These are phyloP conservation scores for Coniochaeta hoffmannii DNA, from an alignment of 2,329 filamentous ascomycete genomes.

Conservation along the genomic window DNA sequence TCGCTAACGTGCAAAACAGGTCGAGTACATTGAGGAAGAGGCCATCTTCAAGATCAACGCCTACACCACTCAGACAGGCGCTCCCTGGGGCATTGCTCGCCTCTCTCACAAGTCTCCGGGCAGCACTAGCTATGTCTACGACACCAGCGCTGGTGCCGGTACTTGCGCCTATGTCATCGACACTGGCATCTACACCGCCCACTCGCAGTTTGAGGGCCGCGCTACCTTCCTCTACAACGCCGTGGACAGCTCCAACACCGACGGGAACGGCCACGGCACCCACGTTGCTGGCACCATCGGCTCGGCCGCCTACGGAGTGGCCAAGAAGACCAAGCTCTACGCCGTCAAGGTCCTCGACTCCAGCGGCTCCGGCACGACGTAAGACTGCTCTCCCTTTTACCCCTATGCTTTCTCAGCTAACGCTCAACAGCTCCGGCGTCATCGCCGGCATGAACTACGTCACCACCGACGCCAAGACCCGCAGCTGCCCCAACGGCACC, in stretches of 20 bases:
- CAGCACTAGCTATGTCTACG: conserved; percentile 20
- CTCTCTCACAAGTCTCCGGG: conserved; percentile 15
- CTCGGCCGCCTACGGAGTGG: conserved; percentile 32
- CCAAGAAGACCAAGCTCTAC: conserved; percentile 34
- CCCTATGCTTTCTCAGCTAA: background rate
- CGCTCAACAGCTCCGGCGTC: conserved; percentile 25
- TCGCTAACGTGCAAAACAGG: conserved; percentile 12
- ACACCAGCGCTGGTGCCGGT: conserved; percentile 19
- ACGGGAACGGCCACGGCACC: conserved; percentile 39
- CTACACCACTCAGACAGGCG: conserved; percentile 16
- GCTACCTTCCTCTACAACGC: conserved; percentile 32
- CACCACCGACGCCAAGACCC: conserved; percentile 23
- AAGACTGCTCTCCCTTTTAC: background rate
- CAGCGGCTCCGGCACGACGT: conserved; percentile 26
- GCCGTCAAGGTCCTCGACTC: conserved; percentile 38
- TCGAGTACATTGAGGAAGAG: conserved; percentile 24
- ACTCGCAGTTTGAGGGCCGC: conserved; percentile 34
- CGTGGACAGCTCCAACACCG: conserved; percentile 25
- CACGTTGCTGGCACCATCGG: conserved; percentile 39
- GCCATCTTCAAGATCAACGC: conserved; percentile 19
- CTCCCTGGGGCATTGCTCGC: conserved; percentile 21
- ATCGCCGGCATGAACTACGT: conserved; percentile 38
- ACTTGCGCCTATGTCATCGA: conserved; percentile 34
- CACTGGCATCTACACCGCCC: conserved; percentile 36
- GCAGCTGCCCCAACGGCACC: conserved; percentile 32